Evolutionary conservation across 306 rosid species (phyloP).

Genomic region (Citrullus mucosospermus): DNA sequence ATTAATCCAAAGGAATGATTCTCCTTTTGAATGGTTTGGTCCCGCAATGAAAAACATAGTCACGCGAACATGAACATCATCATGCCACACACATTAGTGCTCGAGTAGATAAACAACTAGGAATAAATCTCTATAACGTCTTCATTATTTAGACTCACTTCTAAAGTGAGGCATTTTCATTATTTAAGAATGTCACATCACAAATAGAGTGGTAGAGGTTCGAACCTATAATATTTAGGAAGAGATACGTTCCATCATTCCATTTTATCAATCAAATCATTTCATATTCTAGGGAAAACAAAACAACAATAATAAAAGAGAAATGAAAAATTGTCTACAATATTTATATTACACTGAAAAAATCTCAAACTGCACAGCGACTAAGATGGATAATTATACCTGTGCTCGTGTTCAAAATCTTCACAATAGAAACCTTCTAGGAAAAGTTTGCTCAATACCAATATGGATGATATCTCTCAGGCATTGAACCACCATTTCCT

Average conservation of each 20-base stretch:
- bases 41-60: too few relatives aligned
- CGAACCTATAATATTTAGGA: not conserved
- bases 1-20: not conserved
- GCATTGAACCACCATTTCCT: conserved; percentile 20
- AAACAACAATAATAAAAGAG: not conserved
- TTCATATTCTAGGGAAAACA: not conserved
- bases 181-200: not conserved
- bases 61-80: not conserved
- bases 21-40: not conserved
- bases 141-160: too few relatives aligned
- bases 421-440: not conserved
- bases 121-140: not conserved
- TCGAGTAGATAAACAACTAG: too few relatives aligned
- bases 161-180: too few relatives aligned
- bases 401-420: not conserved
- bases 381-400: not conserved
- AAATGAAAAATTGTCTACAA: not conserved
- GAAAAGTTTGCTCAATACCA: conserved; percentile 15
- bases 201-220: not conserved
- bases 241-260: not conserved
- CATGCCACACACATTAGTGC: not conserved
- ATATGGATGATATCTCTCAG: conserved; percentile 50
- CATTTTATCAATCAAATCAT: not conserved
- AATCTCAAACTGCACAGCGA: not conserved
- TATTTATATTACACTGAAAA: not conserved